phyloP scores from a whole-genome alignment of 306 rosid genomes.

The Geum urbanum region DNA sequence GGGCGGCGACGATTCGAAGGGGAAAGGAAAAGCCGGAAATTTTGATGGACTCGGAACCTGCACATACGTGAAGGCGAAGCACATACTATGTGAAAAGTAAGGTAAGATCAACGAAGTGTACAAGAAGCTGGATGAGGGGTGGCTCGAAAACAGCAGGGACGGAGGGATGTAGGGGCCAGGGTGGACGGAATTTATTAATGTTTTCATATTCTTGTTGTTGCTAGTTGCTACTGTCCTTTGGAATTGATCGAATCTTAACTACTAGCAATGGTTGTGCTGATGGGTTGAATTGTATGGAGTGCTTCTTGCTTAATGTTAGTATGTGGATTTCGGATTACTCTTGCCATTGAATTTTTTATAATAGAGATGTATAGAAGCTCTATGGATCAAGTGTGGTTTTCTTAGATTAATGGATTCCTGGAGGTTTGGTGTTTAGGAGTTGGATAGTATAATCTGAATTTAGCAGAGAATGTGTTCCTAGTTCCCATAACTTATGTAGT shows the following conservation, averaged over 20 bases:
- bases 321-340: background rate
- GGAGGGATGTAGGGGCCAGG: conserved; percentile 97
- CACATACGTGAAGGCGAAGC: conserved; percentile 94
- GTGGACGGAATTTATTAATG: too few species aligned
- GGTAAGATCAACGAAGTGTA: conserved; percentile 93
- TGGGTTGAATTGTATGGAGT: too few species aligned
- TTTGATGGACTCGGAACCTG: conserved; percentile 93
- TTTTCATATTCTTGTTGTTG: too few species aligned
- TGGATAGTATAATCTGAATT: too few species aligned
- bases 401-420: background rate
- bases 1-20: conserved; percentile 67
- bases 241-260: too few species aligned
- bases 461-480: too few species aligned
- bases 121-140: conserved; percentile 95
- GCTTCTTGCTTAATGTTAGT: background rate
- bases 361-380: background rate
- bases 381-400: background rate
- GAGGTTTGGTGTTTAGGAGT: background rate
- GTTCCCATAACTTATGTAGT: too few species aligned
- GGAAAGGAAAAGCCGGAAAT: conserved; percentile 81
- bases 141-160: conserved; percentile 94
- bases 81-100: conserved; percentile 86
- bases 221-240: too few species aligned
- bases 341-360: background rate
- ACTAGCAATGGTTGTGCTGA: too few species aligned